Percentiles rank a stretch among this genome's conserved stretches.
These are phyloP conservation scores for Aspergillus costaricaensis DNA, from an alignment of 2,329 filamentous ascomycete species.

Conservation along the genomic window DNA sequence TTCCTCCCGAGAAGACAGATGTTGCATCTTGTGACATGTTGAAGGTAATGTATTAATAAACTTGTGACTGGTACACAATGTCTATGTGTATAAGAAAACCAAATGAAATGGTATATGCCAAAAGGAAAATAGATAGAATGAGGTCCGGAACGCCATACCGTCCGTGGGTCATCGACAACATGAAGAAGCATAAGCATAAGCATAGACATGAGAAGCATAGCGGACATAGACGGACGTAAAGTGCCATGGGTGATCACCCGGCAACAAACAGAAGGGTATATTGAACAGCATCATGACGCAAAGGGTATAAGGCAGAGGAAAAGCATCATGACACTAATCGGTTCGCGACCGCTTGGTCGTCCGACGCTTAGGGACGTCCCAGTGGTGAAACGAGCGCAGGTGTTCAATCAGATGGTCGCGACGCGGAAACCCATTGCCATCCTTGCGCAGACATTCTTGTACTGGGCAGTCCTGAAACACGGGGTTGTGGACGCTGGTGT, in stretches of 20 bases:
- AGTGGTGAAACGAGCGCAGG: constrained; percentile 56
- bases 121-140: background rate
- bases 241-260: background rate
- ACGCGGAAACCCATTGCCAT: constrained; percentile 55
- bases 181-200: background rate
- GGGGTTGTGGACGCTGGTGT: constrained; percentile 49
- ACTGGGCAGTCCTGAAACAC: constrained; percentile 48
- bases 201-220: background rate
- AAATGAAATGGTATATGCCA: background rate
- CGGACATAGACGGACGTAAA: constrained; percentile 2
- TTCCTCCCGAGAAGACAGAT: background rate
- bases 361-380: constrained; percentile 46
- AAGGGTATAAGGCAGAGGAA: constrained; percentile 11
- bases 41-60: background rate
- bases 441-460: constrained; percentile 49
- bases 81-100: background rate
- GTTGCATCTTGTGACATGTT: background rate
- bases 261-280: background rate
- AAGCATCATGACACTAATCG: constrained; percentile 13
- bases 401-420: constrained; percentile 62
- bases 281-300: constrained; percentile 1
- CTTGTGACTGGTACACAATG: background rate
- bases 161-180: background rate
- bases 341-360: constrained; percentile 31
- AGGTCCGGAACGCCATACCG: background rate